phyloP scores from a whole-genome alignment of 345 rosid genomes.

The Citrus maxima region DNA sequence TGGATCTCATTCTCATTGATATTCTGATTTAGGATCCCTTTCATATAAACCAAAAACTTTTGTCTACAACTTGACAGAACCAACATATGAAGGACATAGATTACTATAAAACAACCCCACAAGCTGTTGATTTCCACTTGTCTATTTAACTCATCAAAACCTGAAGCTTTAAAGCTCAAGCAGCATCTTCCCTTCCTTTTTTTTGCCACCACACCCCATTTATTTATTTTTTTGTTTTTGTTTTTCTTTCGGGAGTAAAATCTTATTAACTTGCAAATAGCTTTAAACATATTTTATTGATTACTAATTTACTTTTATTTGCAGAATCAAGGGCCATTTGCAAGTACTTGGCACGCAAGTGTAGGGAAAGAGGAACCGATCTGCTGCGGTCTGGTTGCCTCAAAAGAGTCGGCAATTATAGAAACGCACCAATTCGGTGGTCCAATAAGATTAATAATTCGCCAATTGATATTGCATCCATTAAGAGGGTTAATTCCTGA shows the following conservation, averaged over 20 bases:
- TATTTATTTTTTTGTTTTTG: too few relatives aligned
- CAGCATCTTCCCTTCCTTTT: background rate
- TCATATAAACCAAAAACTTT: too few relatives aligned
- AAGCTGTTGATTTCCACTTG: background rate
- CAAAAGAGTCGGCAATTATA: slow-evolving; percentile 16
- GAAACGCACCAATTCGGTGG: slow-evolving; percentile 42
- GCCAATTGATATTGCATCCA: slow-evolving; percentile 33
- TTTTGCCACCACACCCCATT: background rate
- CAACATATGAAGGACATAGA: background rate
- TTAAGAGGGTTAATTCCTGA: slow-evolving; percentile 29
- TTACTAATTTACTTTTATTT: background rate
- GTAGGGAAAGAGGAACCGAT: slow-evolving; percentile 27
- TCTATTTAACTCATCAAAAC: background rate
- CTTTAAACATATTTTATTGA: background rate
- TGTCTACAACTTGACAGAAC: background rate
- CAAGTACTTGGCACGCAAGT: slow-evolving; percentile 36
- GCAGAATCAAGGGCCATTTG: slow-evolving; percentile 47
- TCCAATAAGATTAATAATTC: slow-evolving; percentile 18
- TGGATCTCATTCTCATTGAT: too few relatives aligned
- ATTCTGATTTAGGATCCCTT: too few relatives aligned
- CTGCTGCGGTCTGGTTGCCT: slow-evolving; percentile 16
- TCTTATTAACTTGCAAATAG: background rate
- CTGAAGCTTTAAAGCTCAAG: background rate
- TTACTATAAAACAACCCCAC: background rate
- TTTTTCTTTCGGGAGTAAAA: too few relatives aligned